A percentile compares a stretch with the other conserved stretches of the same genome.
Evolutionary conservation across 345 rosid species (phyloP).

Genomic region (Eucalyptus virginea): DNA sequence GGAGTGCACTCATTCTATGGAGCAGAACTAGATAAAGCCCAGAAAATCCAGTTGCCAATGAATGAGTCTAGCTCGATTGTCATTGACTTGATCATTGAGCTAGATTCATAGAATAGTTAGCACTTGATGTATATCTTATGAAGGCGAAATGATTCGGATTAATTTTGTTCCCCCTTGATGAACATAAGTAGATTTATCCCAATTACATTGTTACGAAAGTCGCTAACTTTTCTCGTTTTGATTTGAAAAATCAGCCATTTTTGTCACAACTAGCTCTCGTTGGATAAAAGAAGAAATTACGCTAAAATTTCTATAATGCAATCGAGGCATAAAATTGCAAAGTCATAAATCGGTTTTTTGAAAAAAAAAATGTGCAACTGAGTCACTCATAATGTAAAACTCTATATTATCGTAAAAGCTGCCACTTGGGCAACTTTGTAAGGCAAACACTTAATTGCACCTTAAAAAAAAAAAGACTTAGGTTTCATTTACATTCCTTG

Average conservation of each 20-base stretch:
- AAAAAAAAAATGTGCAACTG: neutral
- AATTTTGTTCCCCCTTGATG: neutral
- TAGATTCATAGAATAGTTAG: neutral
- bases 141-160: neutral
- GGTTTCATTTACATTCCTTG: neutral
- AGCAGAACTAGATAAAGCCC: neutral
- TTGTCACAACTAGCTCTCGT: neutral
- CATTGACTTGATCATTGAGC: neutral
- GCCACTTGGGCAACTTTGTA: neutral
- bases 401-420: neutral
- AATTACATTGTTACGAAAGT: neutral
- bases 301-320: neutral
- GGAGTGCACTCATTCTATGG: neutral
- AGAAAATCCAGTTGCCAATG: neutral
- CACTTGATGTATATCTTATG: neutral
- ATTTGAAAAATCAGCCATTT: neutral
- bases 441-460: neutral
- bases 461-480: neutral
- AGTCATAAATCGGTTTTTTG: neutral
- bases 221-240: neutral
- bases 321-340: neutral
- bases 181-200: neutral
- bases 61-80: neutral
- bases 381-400: neutral
- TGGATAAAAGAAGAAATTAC: neutral